A percentile compares a stretch with the other conserved stretches of the same genome.
Evolutionary conservation across 225 moss, liverwort and hornwort species (phyloP).

Genomic region (Physcomitrellopsis africana): DNA sequence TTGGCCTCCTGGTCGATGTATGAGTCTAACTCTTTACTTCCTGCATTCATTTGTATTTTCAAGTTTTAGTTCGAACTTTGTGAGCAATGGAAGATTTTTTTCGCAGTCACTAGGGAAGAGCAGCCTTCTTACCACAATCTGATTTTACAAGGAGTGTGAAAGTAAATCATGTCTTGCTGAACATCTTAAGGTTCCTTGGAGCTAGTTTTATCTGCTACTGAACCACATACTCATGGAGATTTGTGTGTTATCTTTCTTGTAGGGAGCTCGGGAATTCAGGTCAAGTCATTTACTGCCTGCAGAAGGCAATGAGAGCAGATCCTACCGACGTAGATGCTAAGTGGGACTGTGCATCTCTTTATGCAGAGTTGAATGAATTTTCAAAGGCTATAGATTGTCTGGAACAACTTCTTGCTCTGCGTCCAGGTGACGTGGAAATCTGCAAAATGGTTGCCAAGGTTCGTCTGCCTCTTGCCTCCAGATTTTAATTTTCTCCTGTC

Average conservation of each 20-base stretch:
- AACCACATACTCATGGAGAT: slow-evolving; percentile 20
- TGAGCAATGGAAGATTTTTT: background rate
- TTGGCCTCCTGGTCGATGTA: slow-evolving; percentile 99
- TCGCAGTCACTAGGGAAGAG: slow-evolving; percentile 5
- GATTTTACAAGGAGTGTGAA: slow-evolving; percentile 15
- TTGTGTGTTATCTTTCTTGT: slow-evolving; percentile 19
- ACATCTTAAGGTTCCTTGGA: slow-evolving; percentile 9
- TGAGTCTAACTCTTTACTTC: slow-evolving; percentile 14
- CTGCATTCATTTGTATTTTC: slow-evolving; percentile 13
- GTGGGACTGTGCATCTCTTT: slow-evolving; percentile 96
- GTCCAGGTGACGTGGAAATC: slow-evolving; percentile 86
- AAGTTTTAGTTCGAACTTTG: background rate
- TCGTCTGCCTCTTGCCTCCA: slow-evolving; percentile 32
- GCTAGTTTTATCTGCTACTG: slow-evolving; percentile 13
- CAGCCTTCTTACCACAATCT: background rate
- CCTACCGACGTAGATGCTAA: slow-evolving; percentile 95
- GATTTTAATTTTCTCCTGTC: background rate
- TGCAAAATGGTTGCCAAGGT: slow-evolving; percentile 99
- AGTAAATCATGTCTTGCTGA: background rate
- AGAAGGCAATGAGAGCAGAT: slow-evolving; percentile 95
- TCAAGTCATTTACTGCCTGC: slow-evolving; percentile 95
- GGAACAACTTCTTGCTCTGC: slow-evolving; percentile 80
- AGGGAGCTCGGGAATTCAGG: slow-evolving; percentile 96
- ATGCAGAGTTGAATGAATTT: slow-evolving; percentile 80
- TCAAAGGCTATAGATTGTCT: slow-evolving; percentile 91